These are phyloP conservation scores for Hericium erinaceus DNA, from an alignment of 768 basidiomycete species.

Conservation along the genomic window DNA sequence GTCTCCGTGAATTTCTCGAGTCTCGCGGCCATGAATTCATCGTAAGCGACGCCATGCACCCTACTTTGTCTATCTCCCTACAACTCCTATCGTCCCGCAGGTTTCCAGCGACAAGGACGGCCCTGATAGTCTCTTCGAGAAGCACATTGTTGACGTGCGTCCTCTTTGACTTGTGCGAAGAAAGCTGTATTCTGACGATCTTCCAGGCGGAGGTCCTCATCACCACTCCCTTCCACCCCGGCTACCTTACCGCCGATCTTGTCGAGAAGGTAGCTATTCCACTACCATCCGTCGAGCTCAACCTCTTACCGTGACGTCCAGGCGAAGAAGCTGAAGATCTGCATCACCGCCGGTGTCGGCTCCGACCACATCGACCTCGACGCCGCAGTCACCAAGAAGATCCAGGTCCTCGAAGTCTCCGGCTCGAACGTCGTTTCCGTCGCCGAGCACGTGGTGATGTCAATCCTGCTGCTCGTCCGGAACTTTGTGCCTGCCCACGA, in stretches of 20 bases:
- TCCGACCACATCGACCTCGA: slow-evolving; percentile 89
- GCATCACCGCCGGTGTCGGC: slow-evolving; percentile 86
- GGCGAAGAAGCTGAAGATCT: slow-evolving; percentile 85
- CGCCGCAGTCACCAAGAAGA: slow-evolving; percentile 69
- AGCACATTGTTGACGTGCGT: slow-evolving; percentile 70
- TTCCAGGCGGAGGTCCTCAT: slow-evolving; percentile 67
- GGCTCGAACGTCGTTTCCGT: slow-evolving; percentile 89
- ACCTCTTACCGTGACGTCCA: slow-evolving; percentile 20
- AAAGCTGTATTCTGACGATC: not conserved
- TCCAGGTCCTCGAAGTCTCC: slow-evolving; percentile 79
- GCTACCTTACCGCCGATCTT: slow-evolving; percentile 69
- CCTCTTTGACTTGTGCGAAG: slow-evolving; percentile 1
- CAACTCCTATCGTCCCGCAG: slow-evolving; percentile 23
- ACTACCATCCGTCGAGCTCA: not conserved
- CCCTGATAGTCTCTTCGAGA: slow-evolving; percentile 33
- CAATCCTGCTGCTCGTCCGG: slow-evolving; percentile 81
- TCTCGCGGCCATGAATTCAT: slow-evolving; percentile 68
- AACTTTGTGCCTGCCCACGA: slow-evolving; percentile 87
- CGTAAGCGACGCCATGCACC: slow-evolving; percentile 27
- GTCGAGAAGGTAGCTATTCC: slow-evolving; percentile 43
- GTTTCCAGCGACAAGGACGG: slow-evolving; percentile 82
- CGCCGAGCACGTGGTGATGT: slow-evolving; percentile 87
- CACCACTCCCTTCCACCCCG: slow-evolving; percentile 83
- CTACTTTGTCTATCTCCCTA: not conserved
- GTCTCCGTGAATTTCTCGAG: slow-evolving; percentile 59